These are phyloP conservation scores for Amphibolis antarctica DNA, from an alignment of 106 monocot genomes.

Conservation along the genomic window DNA sequence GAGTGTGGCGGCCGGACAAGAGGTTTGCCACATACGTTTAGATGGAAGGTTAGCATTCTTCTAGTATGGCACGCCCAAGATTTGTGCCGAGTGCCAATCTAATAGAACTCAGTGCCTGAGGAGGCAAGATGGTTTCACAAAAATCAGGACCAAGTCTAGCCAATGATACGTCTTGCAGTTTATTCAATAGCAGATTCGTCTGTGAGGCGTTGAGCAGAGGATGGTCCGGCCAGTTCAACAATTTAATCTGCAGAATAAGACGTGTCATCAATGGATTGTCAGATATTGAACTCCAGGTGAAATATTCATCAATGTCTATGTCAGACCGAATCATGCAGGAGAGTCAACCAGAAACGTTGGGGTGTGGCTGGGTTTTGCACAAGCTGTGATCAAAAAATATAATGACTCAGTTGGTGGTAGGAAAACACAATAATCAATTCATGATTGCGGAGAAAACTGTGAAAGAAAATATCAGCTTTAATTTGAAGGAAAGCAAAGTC, in stretches of 20 bases:
- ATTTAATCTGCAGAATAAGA: constrained; percentile 39
- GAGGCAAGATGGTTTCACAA: constrained; percentile 20
- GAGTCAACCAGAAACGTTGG: constrained; percentile 76
- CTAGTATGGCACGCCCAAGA: constrained; percentile 71
- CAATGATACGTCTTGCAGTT: constrained; percentile 77
- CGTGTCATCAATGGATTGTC: neutral
- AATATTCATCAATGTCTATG: neutral
- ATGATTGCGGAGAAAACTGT: neutral
- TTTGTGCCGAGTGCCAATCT: constrained; percentile 71
- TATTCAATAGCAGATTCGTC: constrained; percentile 63
- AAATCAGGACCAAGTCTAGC: constrained; percentile 67
- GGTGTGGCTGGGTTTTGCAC: constrained; percentile 82
- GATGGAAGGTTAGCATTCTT: constrained; percentile 41
- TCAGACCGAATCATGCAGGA: constrained; percentile 84
- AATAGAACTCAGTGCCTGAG: constrained; percentile 38
- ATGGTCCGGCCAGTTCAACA: constrained; percentile 57
- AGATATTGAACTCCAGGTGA: neutral
- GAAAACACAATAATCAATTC: neutral
- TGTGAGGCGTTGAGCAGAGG: constrained; percentile 61
- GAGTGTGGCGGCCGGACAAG: too few species aligned
- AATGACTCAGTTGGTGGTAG: neutral
- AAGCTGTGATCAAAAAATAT: constrained; percentile 38
- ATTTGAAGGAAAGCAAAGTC: too few species aligned
- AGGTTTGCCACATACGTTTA: too few species aligned
- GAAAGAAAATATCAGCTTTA: too few species aligned